Evolutionary conservation across 2,329 filamentous ascomycete species (phyloP), one percentile per base, ranked within the genome.

Genomic region (Colletotrichum cordylinicola): DNA sequence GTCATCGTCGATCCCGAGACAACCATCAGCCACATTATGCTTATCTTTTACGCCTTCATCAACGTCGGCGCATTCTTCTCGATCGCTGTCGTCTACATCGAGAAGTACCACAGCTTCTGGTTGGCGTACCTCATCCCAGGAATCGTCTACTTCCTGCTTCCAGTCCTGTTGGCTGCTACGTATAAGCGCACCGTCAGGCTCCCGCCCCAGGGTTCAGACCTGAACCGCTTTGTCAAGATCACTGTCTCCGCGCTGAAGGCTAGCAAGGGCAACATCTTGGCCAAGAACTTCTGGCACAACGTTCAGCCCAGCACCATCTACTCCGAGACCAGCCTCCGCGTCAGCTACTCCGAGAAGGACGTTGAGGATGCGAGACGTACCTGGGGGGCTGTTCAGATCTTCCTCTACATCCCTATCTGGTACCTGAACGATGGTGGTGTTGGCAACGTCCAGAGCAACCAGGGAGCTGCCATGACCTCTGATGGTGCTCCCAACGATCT

Each of bases 1-100:
- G 91, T 94, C 35, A 93, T 94, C 65, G 87, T 93, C n/a, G 93
- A 94, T 77, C 93, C 92, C 1, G 91, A 91, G 77, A 88, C 91
- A 27, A 94, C 92, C 5, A 86, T 92, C 2, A 89, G 91, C 62
- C 88, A 93, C 27, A 92, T 94, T 77, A 94, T 93, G 86, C 87
- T 93, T 77, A 93, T 92, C 84, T 91, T 90, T 80, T 90, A 91
- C 78, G 83, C 90, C 35, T 83, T 90, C 79, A 89, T 90, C 82
- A 91, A 91, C 79, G 82, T 91, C 61, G 90, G 90, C 43, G 87
- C 86, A 72, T 88, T 90, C 79, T 87, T 88, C 80, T 86, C 87
- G 65, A 87, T 90, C 24, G 87, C 87, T 15, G 91, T 89, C 33
- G 85, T 88, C 0, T 90, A 90, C 79, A 85, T 87, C 3, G 89